Conservation (phyloP, 169 alveolate genomes). For the Cryptosporidium xiaoi region DNA sequence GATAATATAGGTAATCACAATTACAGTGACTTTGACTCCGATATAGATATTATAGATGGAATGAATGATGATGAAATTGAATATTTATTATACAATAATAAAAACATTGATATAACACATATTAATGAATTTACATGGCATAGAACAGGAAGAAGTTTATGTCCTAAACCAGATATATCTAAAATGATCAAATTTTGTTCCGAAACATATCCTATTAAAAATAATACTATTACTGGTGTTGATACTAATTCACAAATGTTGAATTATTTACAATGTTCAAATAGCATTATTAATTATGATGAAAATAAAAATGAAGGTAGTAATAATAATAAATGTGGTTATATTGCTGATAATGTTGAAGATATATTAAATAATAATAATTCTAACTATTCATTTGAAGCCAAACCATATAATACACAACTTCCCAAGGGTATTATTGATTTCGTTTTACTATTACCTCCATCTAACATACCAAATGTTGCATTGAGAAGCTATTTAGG, state of each 20-base stretch:
- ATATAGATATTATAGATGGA: constrained; percentile 18
- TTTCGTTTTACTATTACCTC: constrained; percentile 55
- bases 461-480: constrained; percentile 6
- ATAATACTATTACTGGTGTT: constrained; percentile 35
- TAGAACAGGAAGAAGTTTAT: constrained; percentile 52
- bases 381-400: background rate
- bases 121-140: constrained; percentile 53
- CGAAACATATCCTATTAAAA: constrained; percentile 48
- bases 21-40: constrained; percentile 7
- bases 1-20: background rate
- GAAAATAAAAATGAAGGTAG: background rate
- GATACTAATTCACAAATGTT: background rate
- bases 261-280: background rate
- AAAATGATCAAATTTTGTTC: constrained; percentile 34
- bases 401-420: constrained; percentile 29
- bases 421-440: constrained; percentile 67
- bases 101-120: constrained; percentile 2
- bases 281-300: background rate
- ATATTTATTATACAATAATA: constrained; percentile 11
- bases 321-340: background rate
- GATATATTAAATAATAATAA: background rate
- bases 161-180: constrained; percentile 53
- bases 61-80: constrained; percentile 60
- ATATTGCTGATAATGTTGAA: background rate
- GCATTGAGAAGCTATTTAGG: constrained; percentile 20